Percentiles rank a stretch among this genome's conserved stretches.
These are phyloP conservation scores for Tilletiaria anomala DNA, from an alignment of 1,284 basidiomycete species.

Conservation along the genomic window DNA sequence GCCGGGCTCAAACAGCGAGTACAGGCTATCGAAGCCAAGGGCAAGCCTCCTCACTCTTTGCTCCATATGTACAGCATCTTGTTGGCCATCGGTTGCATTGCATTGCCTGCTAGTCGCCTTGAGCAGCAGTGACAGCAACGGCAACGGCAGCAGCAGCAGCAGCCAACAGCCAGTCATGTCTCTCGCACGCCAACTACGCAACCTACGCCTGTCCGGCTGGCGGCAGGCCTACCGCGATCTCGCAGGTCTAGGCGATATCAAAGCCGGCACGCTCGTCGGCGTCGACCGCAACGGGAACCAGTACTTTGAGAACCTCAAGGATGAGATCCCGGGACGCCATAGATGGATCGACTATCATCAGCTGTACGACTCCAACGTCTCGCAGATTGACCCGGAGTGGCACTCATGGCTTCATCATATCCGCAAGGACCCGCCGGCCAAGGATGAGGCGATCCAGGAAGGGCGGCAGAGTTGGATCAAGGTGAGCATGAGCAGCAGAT, in stretches of 20 bases:
- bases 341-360: constrained; percentile 35
- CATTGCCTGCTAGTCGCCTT: no score
- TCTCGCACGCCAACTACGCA: constrained; percentile 27
- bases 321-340: constrained; percentile 24
- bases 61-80: no score
- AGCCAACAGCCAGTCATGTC: constrained; percentile 20
- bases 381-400: constrained; percentile 35
- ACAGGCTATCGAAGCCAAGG: no score
- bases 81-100: no score
- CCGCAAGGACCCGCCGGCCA: constrained; percentile 21
- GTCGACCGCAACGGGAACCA: constrained; percentile 36
- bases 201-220: constrained; percentile 28
- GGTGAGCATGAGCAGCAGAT: no score
- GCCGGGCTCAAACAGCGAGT: no score
- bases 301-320: constrained; percentile 35
- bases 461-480: constrained; percentile 24
- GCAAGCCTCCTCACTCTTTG: no score
- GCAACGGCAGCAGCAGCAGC: no score
- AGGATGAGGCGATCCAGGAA: no score
- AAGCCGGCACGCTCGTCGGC: constrained; percentile 33
- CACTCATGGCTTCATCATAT: constrained; percentile 35
- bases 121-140: no score
- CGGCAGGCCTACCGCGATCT: constrained; percentile 34
- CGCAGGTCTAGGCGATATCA: constrained; percentile 37
- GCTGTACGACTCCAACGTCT: constrained; percentile 26